phyloP scores from a whole-genome alignment of 2,329 filamentous ascomycete genomes.

The Colletotrichum higginsianum region DNA sequence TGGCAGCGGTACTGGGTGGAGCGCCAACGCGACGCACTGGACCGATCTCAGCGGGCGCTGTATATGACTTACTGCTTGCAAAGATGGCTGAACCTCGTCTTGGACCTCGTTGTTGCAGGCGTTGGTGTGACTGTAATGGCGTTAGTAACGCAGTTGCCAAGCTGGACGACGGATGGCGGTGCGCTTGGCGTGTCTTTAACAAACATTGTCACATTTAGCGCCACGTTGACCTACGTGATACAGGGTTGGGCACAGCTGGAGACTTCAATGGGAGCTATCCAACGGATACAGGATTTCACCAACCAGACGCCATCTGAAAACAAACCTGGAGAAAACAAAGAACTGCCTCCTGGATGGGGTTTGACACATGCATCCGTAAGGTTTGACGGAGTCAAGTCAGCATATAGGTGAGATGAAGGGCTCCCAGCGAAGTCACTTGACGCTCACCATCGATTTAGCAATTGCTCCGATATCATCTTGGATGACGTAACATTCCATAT shows the following conservation, averaged over 20 bases:
- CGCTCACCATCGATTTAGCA: too few species aligned
- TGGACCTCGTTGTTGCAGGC: slow-evolving; percentile 64
- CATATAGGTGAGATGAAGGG: too few species aligned
- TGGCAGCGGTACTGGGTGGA: slow-evolving; percentile 58
- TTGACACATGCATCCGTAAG: too few species aligned
- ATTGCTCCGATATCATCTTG: too few species aligned
- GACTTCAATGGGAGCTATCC: slow-evolving; percentile 54
- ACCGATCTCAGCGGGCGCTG: slow-evolving; percentile 63
- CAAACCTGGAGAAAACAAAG: too few species aligned
- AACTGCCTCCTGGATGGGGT: too few species aligned
- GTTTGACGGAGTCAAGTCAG: too few species aligned
- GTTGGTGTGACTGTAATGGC: slow-evolving; percentile 64
- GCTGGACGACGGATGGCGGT: slow-evolving; percentile 48
- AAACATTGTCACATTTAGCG: slow-evolving; percentile 48
- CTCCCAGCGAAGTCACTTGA: too few species aligned
- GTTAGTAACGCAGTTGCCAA: slow-evolving; percentile 55
- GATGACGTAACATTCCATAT: too few species aligned
- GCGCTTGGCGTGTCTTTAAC: slow-evolving; percentile 49
- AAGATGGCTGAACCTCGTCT: slow-evolving; percentile 63
- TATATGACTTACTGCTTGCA: slow-evolving; percentile 66
- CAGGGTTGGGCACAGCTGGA: slow-evolving; percentile 55
- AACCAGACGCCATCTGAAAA: too few species aligned
- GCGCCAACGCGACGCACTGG: slow-evolving; percentile 53
- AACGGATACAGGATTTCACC: slow-evolving; percentile 49
- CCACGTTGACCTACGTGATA: slow-evolving; percentile 51